Evolutionary conservation across 306 rosid genomes (phyloP).

Genomic region (Gillenia trifoliata): DNA sequence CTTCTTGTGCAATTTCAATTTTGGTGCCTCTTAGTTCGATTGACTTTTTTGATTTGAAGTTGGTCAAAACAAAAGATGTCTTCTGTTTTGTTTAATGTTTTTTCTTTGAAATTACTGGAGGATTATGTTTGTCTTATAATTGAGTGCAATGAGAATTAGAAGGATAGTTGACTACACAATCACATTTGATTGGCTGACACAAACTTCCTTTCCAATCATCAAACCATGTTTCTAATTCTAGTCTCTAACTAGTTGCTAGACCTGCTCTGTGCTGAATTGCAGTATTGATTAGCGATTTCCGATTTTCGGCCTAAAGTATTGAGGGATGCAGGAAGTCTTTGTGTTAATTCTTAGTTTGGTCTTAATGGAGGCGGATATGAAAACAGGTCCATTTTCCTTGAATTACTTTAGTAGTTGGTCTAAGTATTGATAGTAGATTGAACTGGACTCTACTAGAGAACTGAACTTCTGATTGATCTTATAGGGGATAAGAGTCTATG

Average conservation of each 20-base stretch:
- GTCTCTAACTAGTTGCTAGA: neutral
- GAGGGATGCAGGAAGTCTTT: neutral
- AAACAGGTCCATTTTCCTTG: neutral
- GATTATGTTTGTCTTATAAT: neutral
- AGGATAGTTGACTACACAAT: neutral
- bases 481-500: neutral
- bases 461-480: slow-evolving; percentile 3
- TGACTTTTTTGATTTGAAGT: neutral
- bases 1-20: neutral
- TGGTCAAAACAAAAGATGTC: neutral
- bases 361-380: neutral
- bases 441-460: neutral
- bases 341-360: neutral
- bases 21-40: neutral
- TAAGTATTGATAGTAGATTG: neutral
- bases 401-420: neutral
- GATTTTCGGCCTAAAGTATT: neutral
- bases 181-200: neutral
- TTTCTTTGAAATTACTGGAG: neutral
- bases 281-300: neutral
- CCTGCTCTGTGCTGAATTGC: neutral
- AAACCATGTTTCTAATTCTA: neutral
- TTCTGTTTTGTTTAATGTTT: neutral
- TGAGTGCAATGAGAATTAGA: neutral
- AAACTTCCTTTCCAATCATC: neutral